Evolutionary conservation across 495 filamentous ascomycete species (phyloP), one percentile per base, ranked within the genome.

Genomic region (Aspergillus affinis): DNA sequence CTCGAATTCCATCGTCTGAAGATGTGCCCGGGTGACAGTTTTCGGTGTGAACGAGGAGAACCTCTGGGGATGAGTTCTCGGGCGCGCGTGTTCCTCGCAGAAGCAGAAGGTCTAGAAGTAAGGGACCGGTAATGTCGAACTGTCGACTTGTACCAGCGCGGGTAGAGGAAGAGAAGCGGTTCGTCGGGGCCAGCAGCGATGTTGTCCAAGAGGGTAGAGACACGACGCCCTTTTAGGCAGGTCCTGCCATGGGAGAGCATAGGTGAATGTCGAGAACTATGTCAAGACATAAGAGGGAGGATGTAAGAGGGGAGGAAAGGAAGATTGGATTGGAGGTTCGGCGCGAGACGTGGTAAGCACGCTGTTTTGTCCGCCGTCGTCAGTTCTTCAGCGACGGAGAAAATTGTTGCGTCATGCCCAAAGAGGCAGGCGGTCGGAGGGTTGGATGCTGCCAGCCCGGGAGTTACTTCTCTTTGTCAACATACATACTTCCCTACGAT

Each of bases 91-190:
- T 21, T 20, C 13, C 20, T 56, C 19, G 32, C 57, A 15, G 55
- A 13, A 29, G 65, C 21, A 46, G 49, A 18, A 15, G 60, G 57
- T 32, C 65, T 56, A 19, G 68, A 65, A n/a, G 67, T 58, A 50
- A 68, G 53, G 26, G 58, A 55, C 57, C 67, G 66, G 29, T 64
- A 67, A 13, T 67, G 64, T n/a, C 60, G 67, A 13, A 70, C 36
- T 18, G 61, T 55, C 49, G 70, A 65, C 17, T 72, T 68, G 58
- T 68, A 72, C 76, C 73, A 78, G 61, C 68, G 72, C 57, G 78
- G 78, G 56, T 81, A 81, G 41, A 81, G 76, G 58, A 81, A 81
- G 21, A 78, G 71, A 21, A 81, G 69, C 55, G 75, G 72, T 69
- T 79, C 75, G 57, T 72, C 69, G 60, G 72, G 53, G 59, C 68